Conservation (phyloP, 371 early-diverging fungal genomes). For the Lichtheimia ramosa region DNA sequence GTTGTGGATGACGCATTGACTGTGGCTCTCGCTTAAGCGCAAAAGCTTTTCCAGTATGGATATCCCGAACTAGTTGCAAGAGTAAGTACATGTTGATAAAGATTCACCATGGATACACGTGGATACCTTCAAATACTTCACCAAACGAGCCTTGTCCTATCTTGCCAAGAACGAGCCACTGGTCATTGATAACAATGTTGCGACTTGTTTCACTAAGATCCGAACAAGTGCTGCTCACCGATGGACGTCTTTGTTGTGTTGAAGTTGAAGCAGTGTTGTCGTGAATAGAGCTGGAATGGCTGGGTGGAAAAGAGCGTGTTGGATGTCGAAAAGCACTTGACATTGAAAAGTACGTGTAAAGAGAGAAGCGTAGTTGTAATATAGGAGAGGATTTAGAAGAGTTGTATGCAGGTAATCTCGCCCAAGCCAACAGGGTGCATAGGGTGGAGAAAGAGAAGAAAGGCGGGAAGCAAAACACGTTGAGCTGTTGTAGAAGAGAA, state of each 20-base stretch:
- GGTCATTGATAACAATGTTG: constrained; percentile 53
- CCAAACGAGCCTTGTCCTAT: constrained; percentile 70
- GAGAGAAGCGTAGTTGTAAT: too few relatives aligned
- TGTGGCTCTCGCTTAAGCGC: constrained; percentile 57
- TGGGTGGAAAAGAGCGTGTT: too few relatives aligned
- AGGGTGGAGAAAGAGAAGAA: too few relatives aligned
- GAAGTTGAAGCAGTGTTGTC: too few relatives aligned
- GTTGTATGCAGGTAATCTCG: too few relatives aligned
- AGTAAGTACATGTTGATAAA: background rate
- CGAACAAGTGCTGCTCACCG: constrained; percentile 29
- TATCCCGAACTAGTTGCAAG: constrained; percentile 40
- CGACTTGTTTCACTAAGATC: constrained; percentile 37
- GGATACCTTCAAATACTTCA: constrained; percentile 61
- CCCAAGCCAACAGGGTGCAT: too few relatives aligned
- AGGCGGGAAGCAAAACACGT: too few relatives aligned
- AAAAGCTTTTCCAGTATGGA: constrained; percentile 43
- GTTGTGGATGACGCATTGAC: constrained; percentile 45
- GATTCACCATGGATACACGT: background rate
- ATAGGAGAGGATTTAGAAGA: too few relatives aligned
- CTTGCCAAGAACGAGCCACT: constrained; percentile 57
- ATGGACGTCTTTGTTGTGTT: constrained; percentile 8
- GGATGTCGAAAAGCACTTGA: too few relatives aligned
- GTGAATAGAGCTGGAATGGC: too few relatives aligned
- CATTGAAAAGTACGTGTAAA: too few relatives aligned
- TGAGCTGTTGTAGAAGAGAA: too few relatives aligned